Conservation (phyloP, 768 basidiomycete genomes). For the Peribolospora kevripleyi region DNA sequence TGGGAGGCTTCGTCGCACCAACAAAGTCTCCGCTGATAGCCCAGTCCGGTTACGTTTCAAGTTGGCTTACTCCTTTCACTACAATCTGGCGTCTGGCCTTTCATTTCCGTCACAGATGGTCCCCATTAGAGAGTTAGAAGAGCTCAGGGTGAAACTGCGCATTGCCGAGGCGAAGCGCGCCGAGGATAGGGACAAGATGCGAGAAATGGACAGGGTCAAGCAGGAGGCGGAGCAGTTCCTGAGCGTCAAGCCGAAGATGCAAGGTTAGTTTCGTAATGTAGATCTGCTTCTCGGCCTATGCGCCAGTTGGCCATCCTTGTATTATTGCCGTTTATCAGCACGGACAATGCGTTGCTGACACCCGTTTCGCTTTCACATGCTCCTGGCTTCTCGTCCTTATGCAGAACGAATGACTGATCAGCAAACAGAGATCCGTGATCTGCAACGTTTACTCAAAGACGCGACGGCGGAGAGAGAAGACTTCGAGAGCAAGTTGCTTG, state of each 20-base stretch:
- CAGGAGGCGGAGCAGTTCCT: slow-evolving; percentile 64
- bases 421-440: slow-evolving; percentile 51
- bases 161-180: slow-evolving; percentile 65
- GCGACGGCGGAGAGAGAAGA: slow-evolving; percentile 42
- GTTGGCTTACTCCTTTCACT: slow-evolving; percentile 11
- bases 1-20: slow-evolving; percentile 1
- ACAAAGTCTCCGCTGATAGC: not conserved
- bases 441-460: slow-evolving; percentile 54
- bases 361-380: not conserved
- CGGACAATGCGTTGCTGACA: slow-evolving; percentile 8
- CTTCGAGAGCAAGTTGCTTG: slow-evolving; percentile 44
- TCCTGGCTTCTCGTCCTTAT: not conserved
- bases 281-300: not conserved
- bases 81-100: slow-evolving; percentile 11
- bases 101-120: slow-evolving; percentile 18
- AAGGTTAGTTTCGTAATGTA: slow-evolving; percentile 19
- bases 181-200: slow-evolving; percentile 62
- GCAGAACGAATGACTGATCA: slow-evolving; percentile 51
- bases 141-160: slow-evolving; percentile 56
- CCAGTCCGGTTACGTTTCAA: not conserved
- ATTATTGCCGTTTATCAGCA: slow-evolving; percentile 5
- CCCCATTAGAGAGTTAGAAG: slow-evolving; percentile 26
- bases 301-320: not conserved
- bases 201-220: slow-evolving; percentile 61
- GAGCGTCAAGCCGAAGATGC: slow-evolving; percentile 63